Percentiles rank a stretch among this genome's conserved stretches.
Evolutionary conservation across 768 basidiomycete species (phyloP).

Genomic region (Serpula lacrymans): DNA sequence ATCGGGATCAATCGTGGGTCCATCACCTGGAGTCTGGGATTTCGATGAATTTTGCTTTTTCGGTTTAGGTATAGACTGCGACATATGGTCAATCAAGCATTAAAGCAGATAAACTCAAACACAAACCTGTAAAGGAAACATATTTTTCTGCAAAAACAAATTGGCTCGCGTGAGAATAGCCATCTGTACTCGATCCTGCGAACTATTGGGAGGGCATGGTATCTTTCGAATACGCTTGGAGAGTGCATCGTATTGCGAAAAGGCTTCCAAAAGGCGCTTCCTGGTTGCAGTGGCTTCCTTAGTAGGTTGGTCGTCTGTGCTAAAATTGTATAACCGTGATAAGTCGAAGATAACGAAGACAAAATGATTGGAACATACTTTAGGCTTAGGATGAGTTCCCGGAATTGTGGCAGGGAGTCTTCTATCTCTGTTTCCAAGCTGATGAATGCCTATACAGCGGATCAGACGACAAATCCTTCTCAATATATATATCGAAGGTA

Average conservation of each 20-base stretch:
- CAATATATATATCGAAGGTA: too few relatives aligned
- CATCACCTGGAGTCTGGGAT: slow-evolving; percentile 8
- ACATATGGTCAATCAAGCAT: not conserved
- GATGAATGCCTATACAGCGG: slow-evolving; percentile 53
- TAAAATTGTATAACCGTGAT: slow-evolving; percentile 10
- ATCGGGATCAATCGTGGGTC: slow-evolving; percentile 52
- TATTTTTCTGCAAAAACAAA: slow-evolving; percentile 82
- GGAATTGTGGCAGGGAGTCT: slow-evolving; percentile 80
- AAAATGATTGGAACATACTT: slow-evolving; percentile 37
- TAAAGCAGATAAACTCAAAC: too few relatives aligned
- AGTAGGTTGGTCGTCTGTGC: slow-evolving; percentile 49
- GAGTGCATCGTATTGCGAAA: slow-evolving; percentile 85
- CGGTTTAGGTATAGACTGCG: slow-evolving; percentile 47
- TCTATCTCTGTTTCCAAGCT: slow-evolving; percentile 87
- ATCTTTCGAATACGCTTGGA: slow-evolving; percentile 80
- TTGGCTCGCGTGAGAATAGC: slow-evolving; percentile 78
- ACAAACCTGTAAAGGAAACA: slow-evolving; percentile 53
- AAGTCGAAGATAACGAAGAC: slow-evolving; percentile 19
- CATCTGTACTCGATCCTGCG: slow-evolving; percentile 80
- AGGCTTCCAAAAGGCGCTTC: slow-evolving; percentile 80
- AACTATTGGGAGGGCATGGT: slow-evolving; percentile 62
- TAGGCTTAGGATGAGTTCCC: slow-evolving; percentile 74
- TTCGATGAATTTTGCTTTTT: slow-evolving; percentile 25
- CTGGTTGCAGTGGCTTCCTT: slow-evolving; percentile 69
- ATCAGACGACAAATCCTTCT: not conserved